Evolutionary conservation across 2,329 filamentous ascomycete species (phyloP).

Genomic region (Teratosphaeria pseudoeucalypti): DNA sequence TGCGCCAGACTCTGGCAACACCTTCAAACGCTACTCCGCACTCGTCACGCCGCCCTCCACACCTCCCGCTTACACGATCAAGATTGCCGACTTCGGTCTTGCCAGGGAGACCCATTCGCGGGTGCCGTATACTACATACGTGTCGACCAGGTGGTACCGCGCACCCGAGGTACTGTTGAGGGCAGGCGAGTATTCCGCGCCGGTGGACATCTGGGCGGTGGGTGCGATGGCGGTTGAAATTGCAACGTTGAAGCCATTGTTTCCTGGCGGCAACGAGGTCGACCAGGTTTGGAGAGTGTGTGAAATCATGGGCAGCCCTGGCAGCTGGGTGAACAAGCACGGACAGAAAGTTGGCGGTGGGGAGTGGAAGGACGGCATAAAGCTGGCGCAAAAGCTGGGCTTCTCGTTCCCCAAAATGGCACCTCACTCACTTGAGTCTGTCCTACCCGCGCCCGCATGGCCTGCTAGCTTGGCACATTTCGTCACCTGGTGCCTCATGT

Average conservation of each 20-base stretch:
- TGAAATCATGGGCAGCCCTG: conserved; percentile 98
- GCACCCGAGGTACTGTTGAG: conserved; percentile 89
- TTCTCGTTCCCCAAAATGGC: conserved; percentile 99
- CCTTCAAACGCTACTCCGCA: conserved; percentile 86
- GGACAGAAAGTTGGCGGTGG: conserved; percentile 81
- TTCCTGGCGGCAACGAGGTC: conserved; percentile 95
- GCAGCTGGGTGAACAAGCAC: conserved; percentile 93
- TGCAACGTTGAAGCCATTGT: conserved; percentile 88
- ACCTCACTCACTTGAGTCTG: conserved; percentile 89
- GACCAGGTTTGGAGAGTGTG: conserved; percentile 98
- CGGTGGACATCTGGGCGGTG: conserved; percentile 96
- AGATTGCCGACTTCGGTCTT: conserved; percentile 96
- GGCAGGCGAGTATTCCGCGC: conserved; percentile 92
- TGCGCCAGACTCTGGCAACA: conserved; percentile 66
- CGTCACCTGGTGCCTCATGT: conserved; percentile 98
- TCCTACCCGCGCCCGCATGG: conserved; percentile 85
- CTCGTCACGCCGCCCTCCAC: conserved; percentile 92
- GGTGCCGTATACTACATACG: conserved; percentile 93
- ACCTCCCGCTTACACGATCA: conserved; percentile 87
- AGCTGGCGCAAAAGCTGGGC: conserved; percentile 86
- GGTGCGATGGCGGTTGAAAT: conserved; percentile 98
- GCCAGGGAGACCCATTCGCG: conserved; percentile 97
- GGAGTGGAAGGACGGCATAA: conserved; percentile 92
- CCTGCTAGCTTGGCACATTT: conserved; percentile 78
- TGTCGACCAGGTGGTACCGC: conserved; percentile 91